Conservation (phyloP, 1,284 basidiomycete species). For the Marasmius sp. region DNA sequence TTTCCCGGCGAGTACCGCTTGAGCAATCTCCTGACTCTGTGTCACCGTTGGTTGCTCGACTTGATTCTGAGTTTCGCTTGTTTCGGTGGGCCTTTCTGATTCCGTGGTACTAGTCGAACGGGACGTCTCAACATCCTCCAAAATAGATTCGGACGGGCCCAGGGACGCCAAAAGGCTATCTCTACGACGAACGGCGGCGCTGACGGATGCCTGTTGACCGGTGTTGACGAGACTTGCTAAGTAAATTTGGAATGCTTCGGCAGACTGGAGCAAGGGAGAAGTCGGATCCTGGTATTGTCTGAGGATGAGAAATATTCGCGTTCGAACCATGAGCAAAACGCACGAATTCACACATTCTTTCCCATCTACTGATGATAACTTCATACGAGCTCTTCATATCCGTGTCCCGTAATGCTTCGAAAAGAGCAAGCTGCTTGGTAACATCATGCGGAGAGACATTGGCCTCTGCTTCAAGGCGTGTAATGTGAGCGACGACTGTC, state of each 20-base stretch:
- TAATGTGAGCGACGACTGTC: constrained; percentile 64
- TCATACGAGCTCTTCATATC: constrained; percentile 68
- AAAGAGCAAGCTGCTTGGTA: constrained; percentile 67
- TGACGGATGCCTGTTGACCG: constrained; percentile 56
- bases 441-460: constrained; percentile 70
- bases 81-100: neutral
- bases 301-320: neutral
- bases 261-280: constrained; percentile 10
- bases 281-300: constrained; percentile 1
- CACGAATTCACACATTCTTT: constrained; percentile 78
- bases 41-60: constrained; percentile 16
- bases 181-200: constrained; percentile 62
- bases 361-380: constrained; percentile 74
- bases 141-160: constrained; percentile 20
- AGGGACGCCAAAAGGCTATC: constrained; percentile 57
- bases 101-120: neutral
- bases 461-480: constrained; percentile 71
- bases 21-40: constrained; percentile 50
- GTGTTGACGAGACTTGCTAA: constrained; percentile 64
- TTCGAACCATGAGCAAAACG: constrained; percentile 28
- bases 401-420: constrained; percentile 62
- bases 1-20: constrained; percentile 49
- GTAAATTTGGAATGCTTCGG: constrained; percentile 79
- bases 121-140: constrained; percentile 14
- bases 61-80: neutral